Conservation (phyloP, 2,329 filamentous ascomycete genomes). For the Neofusicoccum ribis region DNA sequence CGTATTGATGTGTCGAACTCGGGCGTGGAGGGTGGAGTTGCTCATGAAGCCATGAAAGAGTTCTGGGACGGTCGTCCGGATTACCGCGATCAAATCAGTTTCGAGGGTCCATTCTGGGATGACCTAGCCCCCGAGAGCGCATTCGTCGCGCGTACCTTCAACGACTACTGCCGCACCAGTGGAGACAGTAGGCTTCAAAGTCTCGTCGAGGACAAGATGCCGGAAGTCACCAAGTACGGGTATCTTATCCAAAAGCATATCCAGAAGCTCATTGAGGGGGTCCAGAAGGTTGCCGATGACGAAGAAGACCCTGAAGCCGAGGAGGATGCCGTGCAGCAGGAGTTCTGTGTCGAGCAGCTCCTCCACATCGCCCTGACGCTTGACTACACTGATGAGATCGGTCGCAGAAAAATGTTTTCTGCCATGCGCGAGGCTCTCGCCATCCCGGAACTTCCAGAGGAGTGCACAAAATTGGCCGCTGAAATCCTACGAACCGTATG, state of each 20-base stretch:
- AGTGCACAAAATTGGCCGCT: constrained; percentile 84
- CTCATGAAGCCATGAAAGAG: constrained; percentile 88
- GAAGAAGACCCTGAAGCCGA: constrained; percentile 56
- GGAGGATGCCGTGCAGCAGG: constrained; percentile 81
- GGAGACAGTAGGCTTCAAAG: constrained; percentile 72
- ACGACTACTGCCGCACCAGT: constrained; percentile 81
- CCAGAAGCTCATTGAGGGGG: constrained; percentile 64
- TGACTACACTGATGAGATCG: constrained; percentile 97
- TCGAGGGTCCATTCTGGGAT: constrained; percentile 77
- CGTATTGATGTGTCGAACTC: constrained; percentile 92
- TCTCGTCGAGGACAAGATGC: constrained; percentile 87
- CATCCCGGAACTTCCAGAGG: constrained; percentile 84
- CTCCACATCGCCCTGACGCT: constrained; percentile 88
- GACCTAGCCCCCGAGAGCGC: constrained; percentile 80
- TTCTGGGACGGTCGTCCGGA: constrained; percentile 94
- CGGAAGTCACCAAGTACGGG: constrained; percentile 87
- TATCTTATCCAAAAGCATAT: constrained; percentile 84
- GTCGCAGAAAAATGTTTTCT: constrained; percentile 92
- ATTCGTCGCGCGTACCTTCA: constrained; percentile 90
- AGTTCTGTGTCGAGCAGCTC: constrained; percentile 94
- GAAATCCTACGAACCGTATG: constrained; percentile 82
- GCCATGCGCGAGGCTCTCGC: constrained; percentile 83
- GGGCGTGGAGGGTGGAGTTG: constrained; percentile 85
- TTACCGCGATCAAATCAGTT: constrained; percentile 70
- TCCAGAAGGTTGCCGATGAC: constrained; percentile 57